Conservation (phyloP, 495 filamentous ascomycete genomes). For the Neurospora terricola region DNA sequence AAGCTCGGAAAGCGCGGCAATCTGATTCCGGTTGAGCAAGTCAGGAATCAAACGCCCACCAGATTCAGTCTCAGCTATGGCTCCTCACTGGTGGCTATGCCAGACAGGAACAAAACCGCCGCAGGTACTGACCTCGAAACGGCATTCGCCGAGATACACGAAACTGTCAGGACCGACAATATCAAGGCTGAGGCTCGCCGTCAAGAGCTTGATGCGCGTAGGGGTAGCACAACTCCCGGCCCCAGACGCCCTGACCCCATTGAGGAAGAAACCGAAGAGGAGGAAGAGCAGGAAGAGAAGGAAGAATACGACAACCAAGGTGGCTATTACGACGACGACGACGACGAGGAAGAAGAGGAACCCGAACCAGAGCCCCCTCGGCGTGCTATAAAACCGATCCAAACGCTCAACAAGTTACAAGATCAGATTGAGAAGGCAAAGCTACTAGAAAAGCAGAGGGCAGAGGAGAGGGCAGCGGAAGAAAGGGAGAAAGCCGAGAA, state of each 20-base stretch:
- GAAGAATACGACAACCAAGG: neutral
- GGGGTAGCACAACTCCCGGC: neutral
- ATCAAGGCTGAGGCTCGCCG: constrained; percentile 6
- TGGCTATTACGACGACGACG: constrained; percentile 1
- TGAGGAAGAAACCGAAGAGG: neutral
- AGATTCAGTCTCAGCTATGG: constrained; percentile 26
- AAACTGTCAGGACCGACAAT: constrained; percentile 11
- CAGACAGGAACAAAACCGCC: constrained; percentile 5
- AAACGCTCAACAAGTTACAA: neutral
- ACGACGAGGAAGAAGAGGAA: neutral
- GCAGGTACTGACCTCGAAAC: constrained; percentile 7
- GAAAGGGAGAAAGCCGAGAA: neutral
- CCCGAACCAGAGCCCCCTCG: neutral
- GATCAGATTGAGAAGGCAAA: neutral
- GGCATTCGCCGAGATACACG: constrained; percentile 11
- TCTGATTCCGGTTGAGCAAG: neutral
- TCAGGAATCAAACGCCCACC: constrained; percentile 10
- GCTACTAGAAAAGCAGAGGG: neutral
- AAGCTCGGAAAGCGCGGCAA: neutral
- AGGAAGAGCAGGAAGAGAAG: neutral
- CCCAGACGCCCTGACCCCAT: neutral
- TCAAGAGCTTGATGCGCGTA: neutral
- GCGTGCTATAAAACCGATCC: neutral
- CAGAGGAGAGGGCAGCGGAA: neutral
- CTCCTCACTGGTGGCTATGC: constrained; percentile 16